These are phyloP conservation scores for Apiospora phragmitis DNA, from an alignment of 2,329 filamentous ascomycete genomes.

Conservation along the genomic window DNA sequence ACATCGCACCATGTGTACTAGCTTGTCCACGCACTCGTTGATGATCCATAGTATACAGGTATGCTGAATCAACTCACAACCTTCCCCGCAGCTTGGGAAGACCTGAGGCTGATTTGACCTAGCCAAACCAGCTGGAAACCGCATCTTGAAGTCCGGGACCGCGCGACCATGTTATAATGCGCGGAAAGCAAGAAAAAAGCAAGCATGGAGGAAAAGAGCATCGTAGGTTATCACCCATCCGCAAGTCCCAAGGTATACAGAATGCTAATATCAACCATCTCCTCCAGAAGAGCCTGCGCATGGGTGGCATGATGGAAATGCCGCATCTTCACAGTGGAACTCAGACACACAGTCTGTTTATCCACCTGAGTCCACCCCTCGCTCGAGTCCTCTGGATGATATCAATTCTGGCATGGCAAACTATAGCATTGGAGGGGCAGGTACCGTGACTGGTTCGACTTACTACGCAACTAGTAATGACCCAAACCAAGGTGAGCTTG, in stretches of 20 bases:
- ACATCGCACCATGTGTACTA: background rate
- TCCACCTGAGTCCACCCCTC: background rate
- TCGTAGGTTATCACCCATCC: background rate
- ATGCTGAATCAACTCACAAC: background rate
- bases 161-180: conserved; percentile 1
- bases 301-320: background rate
- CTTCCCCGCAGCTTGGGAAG: conserved; percentile 1
- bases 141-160: background rate
- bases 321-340: background rate
- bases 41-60: background rate
- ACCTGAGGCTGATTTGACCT: background rate
- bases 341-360: background rate
- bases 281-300: background rate
- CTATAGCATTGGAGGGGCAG: background rate
- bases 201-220: background rate
- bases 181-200: background rate
- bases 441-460: background rate
- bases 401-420: background rate
- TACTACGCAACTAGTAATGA: background rate
- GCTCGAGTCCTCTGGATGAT: background rate
- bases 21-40: background rate
- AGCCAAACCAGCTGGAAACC: background rate
- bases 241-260: background rate
- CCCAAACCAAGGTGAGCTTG: background rate
- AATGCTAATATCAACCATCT: background rate